Base-by-base conservation (phyloP, 371 early-diverging fungal species). In the Lichtheimia hyalospora region DNA sequence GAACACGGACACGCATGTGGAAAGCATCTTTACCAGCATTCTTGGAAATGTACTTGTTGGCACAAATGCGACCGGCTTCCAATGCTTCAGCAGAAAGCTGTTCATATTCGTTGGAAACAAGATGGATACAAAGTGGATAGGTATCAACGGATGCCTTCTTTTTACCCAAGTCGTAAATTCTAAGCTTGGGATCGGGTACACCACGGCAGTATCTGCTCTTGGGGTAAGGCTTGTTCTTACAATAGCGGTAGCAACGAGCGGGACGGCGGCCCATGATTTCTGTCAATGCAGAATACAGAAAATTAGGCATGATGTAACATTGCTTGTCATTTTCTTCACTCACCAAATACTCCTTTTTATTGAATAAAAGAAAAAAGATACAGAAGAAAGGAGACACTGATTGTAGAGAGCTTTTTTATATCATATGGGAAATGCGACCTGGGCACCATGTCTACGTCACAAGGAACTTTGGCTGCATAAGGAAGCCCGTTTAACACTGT, bases 171-270 rank as follows among this genome's bases (percentile, higher is more conserved):
- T 99, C 99, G 84, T 90, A 99, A 81, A 99, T 99, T 68, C 96
- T 84, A 75, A 99, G 92, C 93, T 99, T 99, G 77, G 99, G 90
- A 85, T 79, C 95, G 52, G 99, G 99, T 68, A 99, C 99, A 95
- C 99, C 99, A 88, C 99, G 97, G 87, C 94, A 93, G 93, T 92
- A 99, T 69, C 99, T 93, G 62, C 97, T 96, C 91, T 99, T 99
- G 70, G 99, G 98, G 85, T 99, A 99, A 68, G 99, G 99, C 92
- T 99, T 99, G 94, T 99, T 99, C 86, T 98, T 98, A 84, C 98
- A 96, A 87, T 99, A 99, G 80, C 96, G 91, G 87, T 97, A 97
- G 88, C 97, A 98, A 73, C 96, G 93, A 84, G 97, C 97, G 69
- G 98, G 98, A 94, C 98, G 96, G 66, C 98, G 96, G 94, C 96